A percentile compares a stretch with the other conserved stretches of the same genome.
Conservation (phyloP, 805 yeast genomes). For the Zygotorulaspora florentina region DNA sequence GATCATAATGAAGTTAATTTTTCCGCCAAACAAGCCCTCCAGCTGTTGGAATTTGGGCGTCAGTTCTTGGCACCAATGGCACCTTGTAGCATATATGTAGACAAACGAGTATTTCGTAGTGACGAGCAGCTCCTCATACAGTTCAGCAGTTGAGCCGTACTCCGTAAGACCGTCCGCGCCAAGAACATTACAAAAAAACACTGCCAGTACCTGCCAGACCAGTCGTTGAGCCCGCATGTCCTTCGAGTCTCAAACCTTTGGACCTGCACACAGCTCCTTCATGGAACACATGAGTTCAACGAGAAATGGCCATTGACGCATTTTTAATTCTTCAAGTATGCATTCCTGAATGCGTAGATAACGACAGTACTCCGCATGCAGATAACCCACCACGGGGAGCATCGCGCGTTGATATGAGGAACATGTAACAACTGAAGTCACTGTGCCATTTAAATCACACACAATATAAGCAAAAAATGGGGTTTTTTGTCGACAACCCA, state of each 20-base stretch:
- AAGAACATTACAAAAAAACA: not conserved
- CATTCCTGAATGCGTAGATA: too few relatives aligned
- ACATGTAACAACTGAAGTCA: too few relatives aligned
- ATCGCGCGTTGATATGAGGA: too few relatives aligned
- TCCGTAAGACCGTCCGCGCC: not conserved
- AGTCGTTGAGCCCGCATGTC: not conserved
- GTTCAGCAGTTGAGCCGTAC: constrained; percentile 3
- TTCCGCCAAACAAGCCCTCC: constrained; percentile 40
- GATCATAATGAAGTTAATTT: constrained; percentile 37
- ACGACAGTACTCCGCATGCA: too few relatives aligned
- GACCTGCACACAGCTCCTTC: not conserved
- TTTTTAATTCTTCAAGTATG: too few relatives aligned
- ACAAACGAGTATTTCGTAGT: constrained; percentile 11
- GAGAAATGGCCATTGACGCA: too few relatives aligned
- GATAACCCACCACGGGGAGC: too few relatives aligned
- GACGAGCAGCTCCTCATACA: constrained; percentile 3
- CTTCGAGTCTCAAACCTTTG: constrained; percentile 2
- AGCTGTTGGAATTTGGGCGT: constrained; percentile 45
- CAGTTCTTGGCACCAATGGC: constrained; percentile 45
- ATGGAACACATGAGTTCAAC: not conserved
- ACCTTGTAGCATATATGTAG: constrained; percentile 40
- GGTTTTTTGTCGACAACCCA: constrained; percentile 27
- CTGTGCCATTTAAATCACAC: too few relatives aligned
- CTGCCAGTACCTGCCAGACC: not conserved
- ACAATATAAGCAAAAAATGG: constrained; percentile 16